Percentiles rank a stretch among this genome's conserved stretches.
phyloP scores from a whole-genome alignment of 306 rosid genomes.

The Senna siamea region DNA sequence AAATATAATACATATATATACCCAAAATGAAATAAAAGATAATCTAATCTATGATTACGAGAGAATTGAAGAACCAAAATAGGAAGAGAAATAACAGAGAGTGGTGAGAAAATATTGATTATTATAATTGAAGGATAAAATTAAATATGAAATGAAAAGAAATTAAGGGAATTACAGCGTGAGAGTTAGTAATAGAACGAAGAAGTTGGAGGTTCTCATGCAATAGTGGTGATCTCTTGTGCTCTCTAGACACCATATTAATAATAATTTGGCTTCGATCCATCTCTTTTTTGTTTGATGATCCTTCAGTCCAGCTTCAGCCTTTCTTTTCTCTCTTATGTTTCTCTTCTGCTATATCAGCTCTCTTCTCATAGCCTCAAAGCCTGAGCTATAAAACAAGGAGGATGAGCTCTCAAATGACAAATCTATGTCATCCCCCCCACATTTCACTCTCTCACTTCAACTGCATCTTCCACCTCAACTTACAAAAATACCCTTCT shows the following conservation, averaged over 20 bases:
- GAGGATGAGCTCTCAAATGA: constrained; percentile 70
- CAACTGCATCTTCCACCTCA: too few relatives aligned
- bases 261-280: not conserved
- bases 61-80: too few relatives aligned
- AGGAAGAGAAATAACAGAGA: too few relatives aligned
- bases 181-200: constrained; percentile 95
- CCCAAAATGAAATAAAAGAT: constrained; percentile 2
- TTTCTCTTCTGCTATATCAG: constrained; percentile 32
- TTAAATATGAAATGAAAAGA: too few relatives aligned
- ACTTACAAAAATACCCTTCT: constrained; percentile 62
- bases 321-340: constrained; percentile 7
- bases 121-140: too few relatives aligned
- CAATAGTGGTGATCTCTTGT: constrained; percentile 68
- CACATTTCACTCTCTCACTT: constrained; percentile 62
- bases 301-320: too few relatives aligned
- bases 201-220: constrained; percentile 96
- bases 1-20: not conserved
- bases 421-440: constrained; percentile 71
- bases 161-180: constrained; percentile 73
- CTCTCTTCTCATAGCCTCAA: constrained; percentile 43
- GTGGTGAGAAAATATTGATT: too few relatives aligned
- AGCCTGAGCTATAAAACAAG: constrained; percentile 59
- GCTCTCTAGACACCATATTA: constrained; percentile 92
- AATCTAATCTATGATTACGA: too few relatives aligned
- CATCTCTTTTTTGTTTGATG: not conserved